Percentiles rank a stretch among this genome's conserved stretches.
Evolutionary conservation across 1,284 basidiomycete genomes (phyloP).

Genomic region (Puccinia polysora): DNA sequence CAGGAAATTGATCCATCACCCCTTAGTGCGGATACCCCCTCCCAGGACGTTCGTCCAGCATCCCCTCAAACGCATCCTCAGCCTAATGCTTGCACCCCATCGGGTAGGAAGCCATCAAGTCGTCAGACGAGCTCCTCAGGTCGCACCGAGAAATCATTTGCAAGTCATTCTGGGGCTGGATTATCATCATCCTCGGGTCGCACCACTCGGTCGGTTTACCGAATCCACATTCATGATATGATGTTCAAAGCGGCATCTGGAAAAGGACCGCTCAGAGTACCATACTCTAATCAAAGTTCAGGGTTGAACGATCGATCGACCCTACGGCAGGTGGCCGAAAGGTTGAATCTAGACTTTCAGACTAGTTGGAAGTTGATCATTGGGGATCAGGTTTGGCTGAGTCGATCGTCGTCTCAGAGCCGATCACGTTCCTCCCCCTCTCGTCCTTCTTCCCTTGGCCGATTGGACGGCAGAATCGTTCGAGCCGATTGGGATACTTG

Average conservation of each 20-base stretch:
- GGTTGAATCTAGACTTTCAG: background rate
- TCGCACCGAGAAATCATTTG: background rate
- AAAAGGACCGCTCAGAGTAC: constrained; percentile 17
- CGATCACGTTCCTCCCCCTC: background rate
- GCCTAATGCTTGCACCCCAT: too few relatives aligned
- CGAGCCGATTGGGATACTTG: background rate
- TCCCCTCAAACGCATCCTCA: too few relatives aligned
- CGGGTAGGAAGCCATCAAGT: too few relatives aligned
- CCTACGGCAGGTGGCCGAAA: background rate
- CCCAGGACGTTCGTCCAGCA: too few relatives aligned
- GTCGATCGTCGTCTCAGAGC: background rate
- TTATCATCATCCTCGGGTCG: background rate
- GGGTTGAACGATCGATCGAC: constrained; percentile 2
- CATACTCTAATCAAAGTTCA: background rate
- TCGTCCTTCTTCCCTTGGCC: background rate
- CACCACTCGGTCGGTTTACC: constrained; percentile 12
- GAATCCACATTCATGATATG: constrained; percentile 7
- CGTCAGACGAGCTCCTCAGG: too few relatives aligned
- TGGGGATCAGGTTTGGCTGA: constrained; percentile 19
- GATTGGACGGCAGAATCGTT: background rate
- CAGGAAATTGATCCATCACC: too few relatives aligned
- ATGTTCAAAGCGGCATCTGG: constrained; percentile 9
- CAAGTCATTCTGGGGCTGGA: background rate
- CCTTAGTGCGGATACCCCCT: too few relatives aligned
- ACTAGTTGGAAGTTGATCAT: constrained; percentile 21